Percentiles rank a stretch among this genome's conserved stretches.
Conservation (phyloP, 2,329 filamentous ascomycete genomes). For the Aspergillus arachidicola region DNA sequence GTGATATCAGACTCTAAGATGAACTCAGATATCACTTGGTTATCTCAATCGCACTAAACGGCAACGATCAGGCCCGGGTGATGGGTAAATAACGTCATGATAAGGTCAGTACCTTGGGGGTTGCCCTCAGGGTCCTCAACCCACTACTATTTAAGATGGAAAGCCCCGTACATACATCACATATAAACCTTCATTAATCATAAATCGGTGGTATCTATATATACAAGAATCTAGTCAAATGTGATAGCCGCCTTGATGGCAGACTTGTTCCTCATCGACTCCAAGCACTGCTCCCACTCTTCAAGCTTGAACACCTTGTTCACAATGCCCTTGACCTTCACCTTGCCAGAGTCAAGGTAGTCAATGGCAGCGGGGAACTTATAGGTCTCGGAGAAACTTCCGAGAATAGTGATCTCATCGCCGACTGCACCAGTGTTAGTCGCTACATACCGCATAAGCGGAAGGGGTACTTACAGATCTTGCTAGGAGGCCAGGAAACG, state of each 20-base stretch:
- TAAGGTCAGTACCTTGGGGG: constrained; percentile 10
- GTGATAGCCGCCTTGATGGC: constrained; percentile 75
- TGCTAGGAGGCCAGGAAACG: constrained; percentile 70
- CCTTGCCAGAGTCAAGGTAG: constrained; percentile 51
- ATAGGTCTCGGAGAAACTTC: constrained; percentile 73
- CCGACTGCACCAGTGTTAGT: constrained; percentile 34
- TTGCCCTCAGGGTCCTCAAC: constrained; percentile 22
- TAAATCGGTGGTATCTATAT: constrained; percentile 6
- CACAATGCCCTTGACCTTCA: constrained; percentile 64
- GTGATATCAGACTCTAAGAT: neutral
- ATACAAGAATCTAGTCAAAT: constrained; percentile 56
- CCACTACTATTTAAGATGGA: neutral
- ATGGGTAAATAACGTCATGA: neutral
- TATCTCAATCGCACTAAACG: too few species aligned
- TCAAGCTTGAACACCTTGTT: constrained; percentile 75
- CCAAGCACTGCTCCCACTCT: constrained; percentile 69
- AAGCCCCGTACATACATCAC: neutral
- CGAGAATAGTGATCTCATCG: constrained; percentile 71
- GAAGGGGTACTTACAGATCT: constrained; percentile 60
- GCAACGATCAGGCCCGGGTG: too few species aligned
- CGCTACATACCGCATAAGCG: neutral
- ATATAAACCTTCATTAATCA: constrained; percentile 10
- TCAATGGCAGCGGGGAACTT: constrained; percentile 66
- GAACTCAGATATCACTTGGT: neutral
- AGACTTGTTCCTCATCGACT: constrained; percentile 71